A percentile compares a stretch with the other conserved stretches of the same genome.
phyloP scores from a whole-genome alignment of 441 rosid genomes.

The Populus hybrid region DNA sequence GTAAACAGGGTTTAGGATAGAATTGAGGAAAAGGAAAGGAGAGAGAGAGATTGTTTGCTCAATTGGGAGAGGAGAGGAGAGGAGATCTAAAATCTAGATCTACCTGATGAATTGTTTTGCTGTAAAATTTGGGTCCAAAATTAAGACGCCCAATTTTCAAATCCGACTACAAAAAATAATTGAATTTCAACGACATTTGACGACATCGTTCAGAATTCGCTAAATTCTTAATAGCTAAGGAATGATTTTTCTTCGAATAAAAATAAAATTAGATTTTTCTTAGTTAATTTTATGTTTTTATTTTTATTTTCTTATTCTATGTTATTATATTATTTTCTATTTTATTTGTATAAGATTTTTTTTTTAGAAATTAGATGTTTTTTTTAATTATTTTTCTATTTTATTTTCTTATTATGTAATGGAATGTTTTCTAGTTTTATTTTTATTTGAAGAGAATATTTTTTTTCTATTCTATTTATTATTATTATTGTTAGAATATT shows the following conservation, averaged over 20 bases:
- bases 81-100: conserved; percentile 7
- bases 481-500: no score
- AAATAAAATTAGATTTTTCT: no score
- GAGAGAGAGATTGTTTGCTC: not conserved
- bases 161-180: not conserved
- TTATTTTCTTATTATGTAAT: no score
- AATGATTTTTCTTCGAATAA: not conserved
- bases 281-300: no score
- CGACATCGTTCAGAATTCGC: not conserved
- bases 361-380: no score
- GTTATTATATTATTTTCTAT: no score
- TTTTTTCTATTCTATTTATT: no score
- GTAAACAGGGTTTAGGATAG: not conserved
- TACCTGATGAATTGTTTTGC: not conserved
- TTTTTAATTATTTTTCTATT: no score
- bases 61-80: not conserved
- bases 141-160: not conserved
- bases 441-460: no score
- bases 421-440: no score
- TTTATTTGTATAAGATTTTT: no score
- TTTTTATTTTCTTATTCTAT: no score
- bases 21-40: not conserved
- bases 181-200: not conserved
- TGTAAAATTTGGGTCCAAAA: not conserved
- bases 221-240: not conserved